Conservation (phyloP, 2,329 filamentous ascomycete species). For the Paracoccidioides brasiliensis region DNA sequence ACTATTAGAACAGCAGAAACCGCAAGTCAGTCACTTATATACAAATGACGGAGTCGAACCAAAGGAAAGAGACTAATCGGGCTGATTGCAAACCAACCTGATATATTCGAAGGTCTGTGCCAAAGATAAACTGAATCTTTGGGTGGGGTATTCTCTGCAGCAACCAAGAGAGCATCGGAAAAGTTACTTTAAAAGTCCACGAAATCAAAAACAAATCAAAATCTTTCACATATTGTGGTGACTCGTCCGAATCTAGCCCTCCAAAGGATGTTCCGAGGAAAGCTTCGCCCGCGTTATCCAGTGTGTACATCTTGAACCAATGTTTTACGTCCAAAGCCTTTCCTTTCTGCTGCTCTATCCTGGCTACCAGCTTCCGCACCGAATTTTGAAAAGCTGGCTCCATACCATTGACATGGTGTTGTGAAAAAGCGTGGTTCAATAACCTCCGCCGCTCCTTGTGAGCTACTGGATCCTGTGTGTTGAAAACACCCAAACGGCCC, state of each 20-base stretch:
- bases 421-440: slow-evolving; percentile 4
- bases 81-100: not conserved
- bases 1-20: not conserved
- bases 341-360: not conserved
- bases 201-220: slow-evolving; percentile 6
- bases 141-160: slow-evolving; percentile 3
- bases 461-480: not conserved
- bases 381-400: slow-evolving; percentile 4
- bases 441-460: slow-evolving; percentile 1
- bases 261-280: slow-evolving; percentile 9
- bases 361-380: not conserved
- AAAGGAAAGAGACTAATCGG: too few species aligned
- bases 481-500: not conserved
- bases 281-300: slow-evolving; percentile 5
- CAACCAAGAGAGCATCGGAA: slow-evolving; percentile 2
- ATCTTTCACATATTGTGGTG: slow-evolving; percentile 7
- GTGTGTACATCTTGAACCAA: slow-evolving; percentile 6
- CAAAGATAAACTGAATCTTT: slow-evolving; percentile 4
- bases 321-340: slow-evolving; percentile 2
- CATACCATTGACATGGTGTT: slow-evolving; percentile 3
- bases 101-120: not conserved
- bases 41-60: too few species aligned
- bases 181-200: slow-evolving; percentile 4
- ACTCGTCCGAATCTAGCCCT: slow-evolving; percentile 3
- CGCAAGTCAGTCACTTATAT: not conserved